Evolutionary conservation across 148 eudicot species (phyloP), one percentile per base, ranked within the genome.

Genomic region (Fagopyrum homotropicum): DNA sequence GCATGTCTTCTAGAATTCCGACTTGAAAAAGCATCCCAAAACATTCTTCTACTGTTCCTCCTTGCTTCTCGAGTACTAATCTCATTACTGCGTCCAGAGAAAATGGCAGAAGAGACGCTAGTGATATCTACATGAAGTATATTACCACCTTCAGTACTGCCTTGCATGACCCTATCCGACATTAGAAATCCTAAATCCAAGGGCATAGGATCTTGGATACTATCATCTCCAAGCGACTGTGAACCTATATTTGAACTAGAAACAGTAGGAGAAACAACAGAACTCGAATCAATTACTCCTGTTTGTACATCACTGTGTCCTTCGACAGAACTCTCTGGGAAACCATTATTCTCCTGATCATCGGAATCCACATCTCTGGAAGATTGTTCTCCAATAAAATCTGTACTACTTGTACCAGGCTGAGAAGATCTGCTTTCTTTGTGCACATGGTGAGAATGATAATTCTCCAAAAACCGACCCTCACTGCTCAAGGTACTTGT

Each of bases 11-110:
- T 85, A 22, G 93, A 84, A 78, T 77, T 81, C 9, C 85, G 89
- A 79, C 88, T 87, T 51, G 95, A 82, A 68, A 92, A 88, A 50
- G 93, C 85, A 88, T 92, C 91, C 94, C 89, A 84, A 64, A 88
- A 88, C 72, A 84, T 79, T 75, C 92, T 83, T 83, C 95, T 88
- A 75, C 86, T 82, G 73, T 84, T 88, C 79, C 87, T 75, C 85
- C 93, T 85, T 60, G 84, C 79, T 77, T 92, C 95, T 51, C 78
- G 86, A 70, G 82, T 75, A 78, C 82, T 84, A 72, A 78, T 75
- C 69, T 83, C 87, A 79, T 85, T 75, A 74, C 79, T 77, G 83
- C 69, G 80, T 73, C 59, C 76, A 72, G 88, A 81, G 49, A 77
- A 73, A 78, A 6, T 77, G 77, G 76, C 80, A 48, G 94, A 82